phyloP scores from a whole-genome alignment of 495 filamentous ascomycete species.

The Choiromyces venosus region DNA sequence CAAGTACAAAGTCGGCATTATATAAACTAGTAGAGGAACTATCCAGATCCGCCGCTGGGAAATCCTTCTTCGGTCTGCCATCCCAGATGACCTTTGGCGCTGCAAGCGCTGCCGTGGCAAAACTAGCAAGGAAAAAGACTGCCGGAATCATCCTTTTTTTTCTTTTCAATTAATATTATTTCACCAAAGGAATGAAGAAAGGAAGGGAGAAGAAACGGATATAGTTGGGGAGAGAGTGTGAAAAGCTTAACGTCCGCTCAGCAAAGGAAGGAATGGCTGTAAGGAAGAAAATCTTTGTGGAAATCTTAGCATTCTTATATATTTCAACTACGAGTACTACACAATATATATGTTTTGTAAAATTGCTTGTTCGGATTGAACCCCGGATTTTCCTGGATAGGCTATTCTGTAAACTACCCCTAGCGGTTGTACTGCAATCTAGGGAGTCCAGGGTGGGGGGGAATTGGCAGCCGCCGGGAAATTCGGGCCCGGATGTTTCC shows the following conservation, averaged over 20 bases:
- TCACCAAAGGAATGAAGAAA: background rate
- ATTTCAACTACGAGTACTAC: background rate
- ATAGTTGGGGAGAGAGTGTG: background rate
- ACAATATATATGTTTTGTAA: background rate
- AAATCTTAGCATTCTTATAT: background rate
- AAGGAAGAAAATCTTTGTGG: background rate
- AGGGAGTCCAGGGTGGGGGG: background rate
- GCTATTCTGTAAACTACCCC: background rate
- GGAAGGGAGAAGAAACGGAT: background rate
- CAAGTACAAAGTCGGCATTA: constrained; percentile 34
- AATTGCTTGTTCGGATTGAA: background rate
- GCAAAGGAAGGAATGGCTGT: background rate
- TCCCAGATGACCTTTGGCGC: constrained; percentile 29
- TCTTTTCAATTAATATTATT: background rate
- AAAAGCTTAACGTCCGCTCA: background rate
- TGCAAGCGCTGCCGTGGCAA: background rate
- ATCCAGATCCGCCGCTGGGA: constrained; percentile 19
- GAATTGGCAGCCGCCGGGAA: too few species aligned
- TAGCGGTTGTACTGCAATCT: background rate
- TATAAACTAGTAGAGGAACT: constrained; percentile 25
- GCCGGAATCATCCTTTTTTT: background rate
- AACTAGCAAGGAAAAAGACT: background rate
- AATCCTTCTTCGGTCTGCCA: constrained; percentile 23
- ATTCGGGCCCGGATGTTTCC: background rate
- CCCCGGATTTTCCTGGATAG: background rate